Percentiles rank a stretch among this genome's conserved stretches.
Evolutionary conservation across 495 filamentous ascomycete species (phyloP).

Genomic region (Aspergillus baeticus): DNA sequence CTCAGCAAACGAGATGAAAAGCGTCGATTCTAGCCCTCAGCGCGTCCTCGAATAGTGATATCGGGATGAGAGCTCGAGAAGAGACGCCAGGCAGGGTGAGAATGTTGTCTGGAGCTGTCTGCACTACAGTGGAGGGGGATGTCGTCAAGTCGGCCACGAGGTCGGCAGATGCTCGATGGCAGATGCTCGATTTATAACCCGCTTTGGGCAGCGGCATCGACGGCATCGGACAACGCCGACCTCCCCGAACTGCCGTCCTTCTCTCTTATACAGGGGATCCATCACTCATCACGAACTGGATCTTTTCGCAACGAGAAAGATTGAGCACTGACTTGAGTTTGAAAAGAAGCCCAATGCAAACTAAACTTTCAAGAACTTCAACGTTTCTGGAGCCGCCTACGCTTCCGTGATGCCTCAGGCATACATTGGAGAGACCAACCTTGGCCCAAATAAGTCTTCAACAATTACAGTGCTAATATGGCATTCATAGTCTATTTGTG

Average conservation of each 20-base stretch:
- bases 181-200: slow-evolving; percentile 16
- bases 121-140: slow-evolving; percentile 1
- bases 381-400: too few relatives aligned
- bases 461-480: too few relatives aligned
- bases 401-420: too few relatives aligned
- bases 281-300: not conserved
- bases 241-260: slow-evolving; percentile 2
- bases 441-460: too few relatives aligned
- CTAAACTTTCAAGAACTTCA: too few relatives aligned
- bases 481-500: too few relatives aligned
- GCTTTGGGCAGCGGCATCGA: slow-evolving; percentile 12
- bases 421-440: too few relatives aligned
- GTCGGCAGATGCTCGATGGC: slow-evolving; percentile 33
- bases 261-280: not conserved
- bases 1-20: not conserved
- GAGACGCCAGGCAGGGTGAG: not conserved
- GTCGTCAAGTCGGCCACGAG: slow-evolving; percentile 12
- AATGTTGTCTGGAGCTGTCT: slow-evolving; percentile 1
- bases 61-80: not conserved
- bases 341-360: too few relatives aligned
- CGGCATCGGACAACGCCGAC: slow-evolving; percentile 22
- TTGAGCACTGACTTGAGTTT: too few relatives aligned
- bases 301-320: too few relatives aligned
- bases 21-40: slow-evolving; percentile 3
- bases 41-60: not conserved